Percentiles rank a stretch among this genome's conserved stretches.
These are phyloP conservation scores for Colletotrichum simmondsii DNA, from an alignment of 2,329 filamentous ascomycete genomes.

Conservation along the genomic window DNA sequence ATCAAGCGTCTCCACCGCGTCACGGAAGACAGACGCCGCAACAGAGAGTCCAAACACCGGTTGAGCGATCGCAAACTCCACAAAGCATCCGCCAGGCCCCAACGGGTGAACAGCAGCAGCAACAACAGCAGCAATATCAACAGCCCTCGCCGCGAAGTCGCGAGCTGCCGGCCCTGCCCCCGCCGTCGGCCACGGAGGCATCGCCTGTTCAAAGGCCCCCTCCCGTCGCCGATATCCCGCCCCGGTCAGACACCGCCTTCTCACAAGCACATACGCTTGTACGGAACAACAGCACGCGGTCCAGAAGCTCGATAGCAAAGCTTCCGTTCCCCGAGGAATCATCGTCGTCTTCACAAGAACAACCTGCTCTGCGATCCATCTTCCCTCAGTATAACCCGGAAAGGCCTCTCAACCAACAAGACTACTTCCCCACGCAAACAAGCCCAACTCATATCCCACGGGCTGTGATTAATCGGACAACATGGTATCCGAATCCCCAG, in stretches of 20 bases:
- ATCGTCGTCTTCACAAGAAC: constrained; percentile 36
- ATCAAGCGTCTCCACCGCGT: constrained; percentile 45
- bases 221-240: constrained; percentile 54
- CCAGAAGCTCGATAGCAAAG: constrained; percentile 68
- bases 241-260: constrained; percentile 61
- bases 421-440: constrained; percentile 75
- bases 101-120: constrained; percentile 14
- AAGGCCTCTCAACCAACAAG: constrained; percentile 73
- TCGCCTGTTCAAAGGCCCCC: constrained; percentile 50
- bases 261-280: constrained; percentile 62
- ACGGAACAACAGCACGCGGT: constrained; percentile 59
- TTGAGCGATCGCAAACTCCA: constrained; percentile 45
- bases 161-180: constrained; percentile 26
- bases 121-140: constrained; percentile 15
- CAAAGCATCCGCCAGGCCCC: constrained; percentile 38
- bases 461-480: constrained; percentile 72
- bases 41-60: constrained; percentile 45
- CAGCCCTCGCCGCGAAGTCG: constrained; percentile 20
- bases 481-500: constrained; percentile 60
- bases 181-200: constrained; percentile 14
- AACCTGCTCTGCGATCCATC: constrained; percentile 72
- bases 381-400: constrained; percentile 80
- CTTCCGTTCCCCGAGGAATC: constrained; percentile 54
- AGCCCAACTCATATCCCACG: constrained; percentile 73
- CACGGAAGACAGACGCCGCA: constrained; percentile 46